Evolutionary conservation across 345 rosid genomes (phyloP).

Genomic region (Conringia planisiliqua): DNA sequence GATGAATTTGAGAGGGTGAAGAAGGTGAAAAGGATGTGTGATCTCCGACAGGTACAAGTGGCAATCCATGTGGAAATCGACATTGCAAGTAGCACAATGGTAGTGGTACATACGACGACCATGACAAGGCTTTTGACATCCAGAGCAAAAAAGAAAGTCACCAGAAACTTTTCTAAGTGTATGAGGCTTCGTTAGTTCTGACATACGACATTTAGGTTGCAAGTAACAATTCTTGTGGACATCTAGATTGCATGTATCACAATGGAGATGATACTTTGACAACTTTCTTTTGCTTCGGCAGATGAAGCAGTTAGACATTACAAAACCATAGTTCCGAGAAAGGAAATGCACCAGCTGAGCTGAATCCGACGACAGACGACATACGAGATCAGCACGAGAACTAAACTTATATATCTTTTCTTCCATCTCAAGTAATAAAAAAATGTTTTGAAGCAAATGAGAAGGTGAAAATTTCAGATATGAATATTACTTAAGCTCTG

Average conservation of each 20-base stretch:
- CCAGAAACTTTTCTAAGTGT: not conserved
- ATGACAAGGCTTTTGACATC: not conserved
- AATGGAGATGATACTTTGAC: not conserved
- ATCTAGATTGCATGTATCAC: not conserved
- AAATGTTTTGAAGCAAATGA: not conserved
- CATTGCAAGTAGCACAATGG: not conserved
- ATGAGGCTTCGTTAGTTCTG: not conserved
- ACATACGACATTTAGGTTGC: not conserved
- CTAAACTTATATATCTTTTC: not conserved
- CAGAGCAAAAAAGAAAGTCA: not conserved
- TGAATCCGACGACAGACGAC: not conserved
- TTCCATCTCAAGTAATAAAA: not conserved
- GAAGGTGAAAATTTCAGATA: not conserved
- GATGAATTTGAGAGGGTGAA: not conserved
- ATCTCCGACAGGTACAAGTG: not conserved
- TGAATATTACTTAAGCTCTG: not conserved
- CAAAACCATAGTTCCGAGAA: not conserved
- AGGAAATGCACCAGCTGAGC: not conserved
- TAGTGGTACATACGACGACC: not conserved
- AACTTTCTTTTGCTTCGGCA: not conserved
- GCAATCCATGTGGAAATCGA: not conserved
- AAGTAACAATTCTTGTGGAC: not conserved
- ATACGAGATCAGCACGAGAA: not conserved
- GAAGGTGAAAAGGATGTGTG: not conserved
- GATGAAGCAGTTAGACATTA: not conserved